Percentiles rank a stretch among this genome's conserved stretches.
phyloP scores from a whole-genome alignment of 2,329 filamentous ascomycete genomes.

The Sporothrix mexicana region DNA sequence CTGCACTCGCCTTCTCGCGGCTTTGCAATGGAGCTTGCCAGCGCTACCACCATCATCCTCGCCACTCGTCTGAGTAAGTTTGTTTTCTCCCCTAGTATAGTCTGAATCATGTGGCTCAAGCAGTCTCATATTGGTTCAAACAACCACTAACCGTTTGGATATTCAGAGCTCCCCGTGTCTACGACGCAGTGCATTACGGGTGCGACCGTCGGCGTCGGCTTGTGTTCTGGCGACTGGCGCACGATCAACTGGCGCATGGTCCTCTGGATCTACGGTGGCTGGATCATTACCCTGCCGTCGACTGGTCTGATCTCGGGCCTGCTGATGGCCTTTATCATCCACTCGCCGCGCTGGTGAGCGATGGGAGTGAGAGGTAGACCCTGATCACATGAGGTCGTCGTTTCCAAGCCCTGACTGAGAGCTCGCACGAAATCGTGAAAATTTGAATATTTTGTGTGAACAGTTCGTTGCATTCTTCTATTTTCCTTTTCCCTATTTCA shows the following conservation, averaged over 20 bases:
- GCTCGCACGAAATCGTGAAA: neutral
- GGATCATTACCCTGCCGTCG: slow-evolving; percentile 65
- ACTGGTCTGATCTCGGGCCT: slow-evolving; percentile 64
- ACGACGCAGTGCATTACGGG: slow-evolving; percentile 70
- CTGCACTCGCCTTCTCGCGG: slow-evolving; percentile 62
- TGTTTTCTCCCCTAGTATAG: neutral
- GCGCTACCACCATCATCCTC: slow-evolving; percentile 66
- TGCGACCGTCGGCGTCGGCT: slow-evolving; percentile 66
- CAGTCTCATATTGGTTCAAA: too few species aligned
- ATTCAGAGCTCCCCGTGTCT: slow-evolving; percentile 62
- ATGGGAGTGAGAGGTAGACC: too few species aligned
- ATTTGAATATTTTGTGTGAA: neutral
- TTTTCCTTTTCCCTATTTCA: neutral
- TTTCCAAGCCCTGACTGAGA: too few species aligned
- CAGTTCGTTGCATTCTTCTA: neutral
- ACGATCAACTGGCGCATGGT: slow-evolving; percentile 69
- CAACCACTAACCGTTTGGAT: neutral
- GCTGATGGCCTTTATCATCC: slow-evolving; percentile 67
- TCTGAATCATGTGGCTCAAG: too few species aligned
- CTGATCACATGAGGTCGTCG: too few species aligned
- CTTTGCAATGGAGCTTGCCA: slow-evolving; percentile 64
- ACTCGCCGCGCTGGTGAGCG: slow-evolving; percentile 58
- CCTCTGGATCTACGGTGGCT: slow-evolving; percentile 63
- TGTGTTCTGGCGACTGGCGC: slow-evolving; percentile 63
- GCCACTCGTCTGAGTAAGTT: slow-evolving; percentile 59